Conservation (phyloP, 768 basidiomycete species). For the Kwoniella sp. region DNA sequence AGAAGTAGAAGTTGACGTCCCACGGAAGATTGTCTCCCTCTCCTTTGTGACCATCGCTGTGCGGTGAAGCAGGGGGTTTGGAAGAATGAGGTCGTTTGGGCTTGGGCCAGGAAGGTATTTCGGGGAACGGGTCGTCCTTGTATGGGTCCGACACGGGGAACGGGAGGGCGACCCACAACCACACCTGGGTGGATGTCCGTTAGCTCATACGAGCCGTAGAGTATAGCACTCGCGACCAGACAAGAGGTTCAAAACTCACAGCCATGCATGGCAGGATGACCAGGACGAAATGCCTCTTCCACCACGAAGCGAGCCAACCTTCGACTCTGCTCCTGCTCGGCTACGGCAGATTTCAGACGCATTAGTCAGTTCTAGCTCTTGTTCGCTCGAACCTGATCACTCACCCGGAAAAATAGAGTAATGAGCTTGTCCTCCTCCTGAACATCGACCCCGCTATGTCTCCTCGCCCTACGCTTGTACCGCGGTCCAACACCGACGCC, state of each 20-base stretch:
- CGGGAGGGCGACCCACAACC: constrained; percentile 53
- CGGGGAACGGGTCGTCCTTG: constrained; percentile 45
- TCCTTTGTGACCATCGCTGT: constrained; percentile 13
- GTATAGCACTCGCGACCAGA: too few species aligned
- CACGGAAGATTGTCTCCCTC: constrained; percentile 34
- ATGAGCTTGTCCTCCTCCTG: constrained; percentile 20
- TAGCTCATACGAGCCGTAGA: background rate
- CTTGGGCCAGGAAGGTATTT: constrained; percentile 38
- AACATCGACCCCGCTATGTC: constrained; percentile 6
- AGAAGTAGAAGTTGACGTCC: constrained; percentile 53
- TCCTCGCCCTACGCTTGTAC: constrained; percentile 10
- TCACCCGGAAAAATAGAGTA: constrained; percentile 34
- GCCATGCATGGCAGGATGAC: constrained; percentile 50
- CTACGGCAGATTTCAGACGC: constrained; percentile 8
- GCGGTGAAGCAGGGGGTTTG: too few species aligned
- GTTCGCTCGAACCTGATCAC: background rate
- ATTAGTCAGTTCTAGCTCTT: background rate
- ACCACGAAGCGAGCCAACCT: constrained; percentile 49
- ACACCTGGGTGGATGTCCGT: constrained; percentile 39
- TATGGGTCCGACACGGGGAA: constrained; percentile 52
- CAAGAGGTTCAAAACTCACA: constrained; percentile 32
- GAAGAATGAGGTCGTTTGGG: too few species aligned
- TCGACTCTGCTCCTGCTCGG: constrained; percentile 50
- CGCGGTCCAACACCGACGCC: constrained; percentile 1
- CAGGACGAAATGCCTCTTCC: constrained; percentile 51